Conservation (phyloP, 2,329 filamentous ascomycete species). For the Nothophaeocryptopus gaeumannii region DNA sequence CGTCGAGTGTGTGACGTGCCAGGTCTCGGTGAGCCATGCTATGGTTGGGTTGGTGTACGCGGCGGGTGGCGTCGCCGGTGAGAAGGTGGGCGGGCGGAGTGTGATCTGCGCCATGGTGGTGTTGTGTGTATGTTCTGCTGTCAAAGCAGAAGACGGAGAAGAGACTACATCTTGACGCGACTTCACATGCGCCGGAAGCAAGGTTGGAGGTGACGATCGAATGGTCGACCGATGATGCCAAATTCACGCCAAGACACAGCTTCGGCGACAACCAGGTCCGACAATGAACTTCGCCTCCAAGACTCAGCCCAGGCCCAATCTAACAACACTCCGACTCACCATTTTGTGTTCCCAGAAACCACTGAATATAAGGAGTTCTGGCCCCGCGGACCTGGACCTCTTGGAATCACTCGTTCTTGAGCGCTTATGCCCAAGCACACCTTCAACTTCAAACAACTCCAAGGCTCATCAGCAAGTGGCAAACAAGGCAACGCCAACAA, state of each 20-base stretch:
- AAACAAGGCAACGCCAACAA: slow-evolving; percentile 36
- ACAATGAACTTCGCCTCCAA: too few relatives aligned
- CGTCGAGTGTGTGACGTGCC: slow-evolving; percentile 73
- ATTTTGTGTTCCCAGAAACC: not conserved
- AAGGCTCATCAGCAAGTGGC: slow-evolving; percentile 36
- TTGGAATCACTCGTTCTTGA: slow-evolving; percentile 3
- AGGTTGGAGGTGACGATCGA: too few relatives aligned
- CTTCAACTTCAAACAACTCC: slow-evolving; percentile 41
- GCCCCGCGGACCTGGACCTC: not conserved
- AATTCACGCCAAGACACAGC: too few relatives aligned
- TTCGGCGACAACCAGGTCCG: too few relatives aligned
- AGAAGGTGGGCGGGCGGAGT: slow-evolving; percentile 34
- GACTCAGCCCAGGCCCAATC: not conserved
- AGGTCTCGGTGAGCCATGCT: slow-evolving; percentile 63
- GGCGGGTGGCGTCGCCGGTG: slow-evolving; percentile 24
- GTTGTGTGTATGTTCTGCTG: not conserved
- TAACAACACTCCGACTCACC: slow-evolving; percentile 8
- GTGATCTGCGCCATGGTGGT: slow-evolving; percentile 23
- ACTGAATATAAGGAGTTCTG: too few relatives aligned
- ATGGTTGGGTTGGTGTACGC: slow-evolving; percentile 49
- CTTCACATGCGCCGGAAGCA: not conserved
- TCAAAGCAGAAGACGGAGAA: not conserved
- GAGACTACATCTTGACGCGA: slow-evolving; percentile 12
- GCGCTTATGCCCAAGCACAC: slow-evolving; percentile 48
- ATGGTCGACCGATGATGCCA: too few relatives aligned